A percentile compares a stretch with the other conserved stretches of the same genome.
Conservation (phyloP, 2,329 filamentous ascomycete genomes). For the Diaporthe caulivora region DNA sequence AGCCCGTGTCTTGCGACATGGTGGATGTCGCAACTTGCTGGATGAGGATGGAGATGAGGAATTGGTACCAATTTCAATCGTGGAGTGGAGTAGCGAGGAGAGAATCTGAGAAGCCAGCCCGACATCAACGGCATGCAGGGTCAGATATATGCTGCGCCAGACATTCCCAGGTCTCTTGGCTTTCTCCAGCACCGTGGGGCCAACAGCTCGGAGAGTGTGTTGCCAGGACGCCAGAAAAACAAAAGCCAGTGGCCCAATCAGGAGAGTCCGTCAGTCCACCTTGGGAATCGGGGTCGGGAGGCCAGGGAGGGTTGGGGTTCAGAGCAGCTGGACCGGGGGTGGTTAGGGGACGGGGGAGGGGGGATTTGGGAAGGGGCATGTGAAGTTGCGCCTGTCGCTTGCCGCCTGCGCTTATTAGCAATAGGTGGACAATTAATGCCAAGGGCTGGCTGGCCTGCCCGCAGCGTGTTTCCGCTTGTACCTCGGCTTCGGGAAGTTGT, state of each 20-base stretch:
- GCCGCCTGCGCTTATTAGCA: constrained; percentile 15
- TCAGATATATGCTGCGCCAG: constrained; percentile 20
- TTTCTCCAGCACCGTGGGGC: constrained; percentile 31
- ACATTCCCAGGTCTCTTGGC: constrained; percentile 4
- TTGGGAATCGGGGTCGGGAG: background rate
- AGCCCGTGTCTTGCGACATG: constrained; percentile 89
- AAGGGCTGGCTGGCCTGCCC: constrained; percentile 23
- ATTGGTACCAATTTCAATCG: background rate
- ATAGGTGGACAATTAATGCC: background rate
- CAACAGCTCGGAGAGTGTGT: constrained; percentile 22
- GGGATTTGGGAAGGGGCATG: background rate
- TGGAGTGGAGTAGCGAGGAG: constrained; percentile 3
- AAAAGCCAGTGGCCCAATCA: constrained; percentile 30
- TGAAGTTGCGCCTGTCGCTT: background rate
- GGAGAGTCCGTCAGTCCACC: background rate
- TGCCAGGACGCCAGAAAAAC: constrained; percentile 39
- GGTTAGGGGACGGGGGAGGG: too few relatives aligned
- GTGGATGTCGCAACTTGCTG: constrained; percentile 44
- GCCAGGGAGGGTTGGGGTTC: constrained; percentile 5
- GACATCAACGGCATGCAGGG: background rate
- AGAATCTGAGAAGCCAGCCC: background rate
- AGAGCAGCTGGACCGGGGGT: too few relatives aligned
- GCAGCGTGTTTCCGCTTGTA: constrained; percentile 4
- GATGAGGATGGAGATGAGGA: background rate
- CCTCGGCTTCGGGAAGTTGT: constrained; percentile 27